These are phyloP conservation scores for Lantana camara DNA, from an alignment of 257 asterid genomes.

Conservation along the genomic window DNA sequence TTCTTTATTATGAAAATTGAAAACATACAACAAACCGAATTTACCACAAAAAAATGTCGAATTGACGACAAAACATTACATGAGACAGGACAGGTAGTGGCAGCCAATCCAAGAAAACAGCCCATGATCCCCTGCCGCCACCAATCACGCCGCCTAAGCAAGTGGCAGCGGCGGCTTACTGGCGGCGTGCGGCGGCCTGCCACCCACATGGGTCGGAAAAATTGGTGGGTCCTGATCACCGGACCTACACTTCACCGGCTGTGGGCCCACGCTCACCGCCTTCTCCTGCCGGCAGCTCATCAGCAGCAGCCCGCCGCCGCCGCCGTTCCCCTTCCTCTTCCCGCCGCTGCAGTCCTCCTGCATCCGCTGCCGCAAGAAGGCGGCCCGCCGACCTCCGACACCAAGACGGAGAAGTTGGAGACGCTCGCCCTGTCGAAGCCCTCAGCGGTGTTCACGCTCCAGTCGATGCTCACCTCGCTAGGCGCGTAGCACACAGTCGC, in stretches of 20 bases:
- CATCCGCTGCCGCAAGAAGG: conserved; percentile 33
- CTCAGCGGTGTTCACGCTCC: conserved; percentile 96
- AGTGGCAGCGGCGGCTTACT: conserved; percentile 63
- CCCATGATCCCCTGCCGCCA: conserved; percentile 30
- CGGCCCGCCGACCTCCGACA: conserved; percentile 51
- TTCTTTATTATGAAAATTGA: neutral
- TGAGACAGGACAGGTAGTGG: no score
- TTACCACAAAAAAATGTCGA: neutral
- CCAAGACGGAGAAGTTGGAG: conserved; percentile 54
- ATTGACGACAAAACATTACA: no score
- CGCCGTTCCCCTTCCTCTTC: conserved; percentile 41
- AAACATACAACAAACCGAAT: no score
- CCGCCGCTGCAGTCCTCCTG: conserved; percentile 25
- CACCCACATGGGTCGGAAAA: conserved; percentile 51
- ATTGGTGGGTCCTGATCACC: conserved; percentile 33
- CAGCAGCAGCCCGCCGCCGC: conserved; percentile 52
- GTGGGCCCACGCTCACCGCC: conserved; percentile 83
- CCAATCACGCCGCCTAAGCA: conserved; percentile 65
- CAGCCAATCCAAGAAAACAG: conserved; percentile 1
- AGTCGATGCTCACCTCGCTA: conserved; percentile 82
- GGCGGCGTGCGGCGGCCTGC: conserved; percentile 69
- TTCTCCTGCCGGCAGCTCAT: conserved; percentile 86
- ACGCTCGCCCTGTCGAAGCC: conserved; percentile 68
- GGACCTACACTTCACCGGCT: conserved; percentile 53
- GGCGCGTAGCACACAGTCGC: conserved; percentile 95